These are phyloP conservation scores for Rubroshorea leprosula DNA, from an alignment of 345 rosid genomes.

Conservation along the genomic window DNA sequence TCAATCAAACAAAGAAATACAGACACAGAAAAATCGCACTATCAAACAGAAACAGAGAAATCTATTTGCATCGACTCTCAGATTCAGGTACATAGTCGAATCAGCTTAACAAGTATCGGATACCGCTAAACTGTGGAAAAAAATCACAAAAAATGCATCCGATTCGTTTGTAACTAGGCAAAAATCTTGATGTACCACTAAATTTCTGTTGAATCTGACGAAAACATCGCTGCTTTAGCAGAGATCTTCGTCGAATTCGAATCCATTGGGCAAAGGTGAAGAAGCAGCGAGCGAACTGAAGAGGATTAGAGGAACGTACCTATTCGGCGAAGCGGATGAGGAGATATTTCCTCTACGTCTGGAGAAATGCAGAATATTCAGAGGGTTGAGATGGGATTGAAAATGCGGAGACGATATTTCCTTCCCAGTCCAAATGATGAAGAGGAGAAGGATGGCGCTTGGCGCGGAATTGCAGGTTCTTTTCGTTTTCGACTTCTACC, in stretches of 20 bases:
- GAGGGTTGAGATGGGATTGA: no score
- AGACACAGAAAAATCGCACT: neutral
- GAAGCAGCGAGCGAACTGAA: neutral
- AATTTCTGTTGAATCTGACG: neutral
- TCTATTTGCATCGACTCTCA: no score
- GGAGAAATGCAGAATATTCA: no score
- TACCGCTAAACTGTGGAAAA: neutral
- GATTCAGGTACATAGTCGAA: neutral
- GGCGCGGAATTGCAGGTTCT: no score
- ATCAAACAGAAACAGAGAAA: no score
- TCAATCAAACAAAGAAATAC: neutral
- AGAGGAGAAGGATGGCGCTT: no score
- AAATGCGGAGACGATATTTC: no score
- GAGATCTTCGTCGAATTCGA: neutral
- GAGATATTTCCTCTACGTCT: neutral
- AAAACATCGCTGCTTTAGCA: neutral
- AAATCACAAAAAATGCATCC: neutral
- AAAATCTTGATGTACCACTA: neutral
- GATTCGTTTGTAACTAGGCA: neutral
- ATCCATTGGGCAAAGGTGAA: no score
- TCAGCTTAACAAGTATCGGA: neutral
- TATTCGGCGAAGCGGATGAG: neutral
- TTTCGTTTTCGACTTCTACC: no score
- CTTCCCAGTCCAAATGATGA: no score
- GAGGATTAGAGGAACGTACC: neutral